A percentile compares a stretch with the other conserved stretches of the same genome.
Conservation (phyloP, 768 basidiomycete genomes). For the Leucogyrophana mollusca region DNA sequence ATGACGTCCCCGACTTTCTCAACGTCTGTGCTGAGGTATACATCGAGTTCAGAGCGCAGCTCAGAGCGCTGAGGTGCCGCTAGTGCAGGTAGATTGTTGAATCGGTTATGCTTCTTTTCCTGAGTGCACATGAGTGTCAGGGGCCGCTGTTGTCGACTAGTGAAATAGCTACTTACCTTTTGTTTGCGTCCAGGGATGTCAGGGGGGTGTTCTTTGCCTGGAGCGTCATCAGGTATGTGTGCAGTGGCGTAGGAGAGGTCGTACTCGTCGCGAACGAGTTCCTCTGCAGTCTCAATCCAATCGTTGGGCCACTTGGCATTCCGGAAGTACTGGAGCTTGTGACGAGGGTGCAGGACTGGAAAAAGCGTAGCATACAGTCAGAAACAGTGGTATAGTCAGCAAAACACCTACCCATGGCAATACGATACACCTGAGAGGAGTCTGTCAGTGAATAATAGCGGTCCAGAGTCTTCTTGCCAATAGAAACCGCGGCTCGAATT, state of each 20-base stretch:
- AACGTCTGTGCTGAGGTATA: slow-evolving; percentile 9
- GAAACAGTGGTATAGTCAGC: neutral
- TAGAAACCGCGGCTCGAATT: slow-evolving; percentile 5
- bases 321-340: slow-evolving; percentile 29
- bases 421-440: slow-evolving; percentile 19
- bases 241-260: slow-evolving; percentile 2
- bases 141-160: too few species aligned
- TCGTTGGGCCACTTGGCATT: slow-evolving; percentile 19
- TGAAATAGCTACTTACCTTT: too few species aligned
- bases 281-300: slow-evolving; percentile 24
- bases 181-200: too few species aligned
- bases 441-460: slow-evolving; percentile 25
- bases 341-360: slow-evolving; percentile 28
- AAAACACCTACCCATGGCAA: slow-evolving; percentile 25
- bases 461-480: slow-evolving; percentile 22
- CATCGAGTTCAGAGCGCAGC: slow-evolving; percentile 5
- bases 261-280: slow-evolving; percentile 17
- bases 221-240: neutral
- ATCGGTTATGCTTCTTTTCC: neutral
- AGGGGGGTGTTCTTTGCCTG: too few species aligned
- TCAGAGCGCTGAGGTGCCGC: neutral
- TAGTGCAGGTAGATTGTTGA: slow-evolving; percentile 3
- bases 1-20: slow-evolving; percentile 6
- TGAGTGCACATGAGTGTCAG: too few species aligned
- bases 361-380: neutral